Evolutionary conservation across 345 rosid species (phyloP).

Genomic region (Excoecaria cochinchinensis): DNA sequence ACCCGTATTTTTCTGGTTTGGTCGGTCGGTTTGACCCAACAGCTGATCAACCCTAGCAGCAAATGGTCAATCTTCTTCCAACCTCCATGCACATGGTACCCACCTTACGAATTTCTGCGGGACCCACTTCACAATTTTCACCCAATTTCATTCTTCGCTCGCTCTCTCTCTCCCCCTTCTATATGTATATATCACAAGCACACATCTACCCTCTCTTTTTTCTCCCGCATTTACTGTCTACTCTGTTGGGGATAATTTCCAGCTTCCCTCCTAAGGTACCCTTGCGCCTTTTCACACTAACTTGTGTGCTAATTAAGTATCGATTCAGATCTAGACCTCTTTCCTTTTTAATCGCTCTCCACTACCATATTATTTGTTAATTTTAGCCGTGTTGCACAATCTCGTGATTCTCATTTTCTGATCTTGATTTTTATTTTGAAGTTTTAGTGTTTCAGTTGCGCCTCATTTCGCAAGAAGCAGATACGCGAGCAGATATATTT

Average conservation of each 20-base stretch:
- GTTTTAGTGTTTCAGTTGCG: conserved; percentile 2
- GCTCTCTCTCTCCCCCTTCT: neutral
- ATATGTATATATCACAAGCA: neutral
- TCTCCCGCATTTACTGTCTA: neutral
- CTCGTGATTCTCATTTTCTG: neutral
- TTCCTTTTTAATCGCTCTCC: neutral
- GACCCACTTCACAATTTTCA: neutral
- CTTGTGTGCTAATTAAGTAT: neutral
- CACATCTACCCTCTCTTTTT: neutral
- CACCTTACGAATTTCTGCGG: neutral
- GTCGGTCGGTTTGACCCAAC: no score
- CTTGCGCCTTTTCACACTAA: neutral
- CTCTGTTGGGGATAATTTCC: conserved; percentile 4
- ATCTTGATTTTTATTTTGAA: neutral
- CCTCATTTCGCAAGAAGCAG: neutral
- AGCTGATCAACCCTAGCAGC: no score
- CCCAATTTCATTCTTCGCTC: neutral
- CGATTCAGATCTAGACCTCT: conserved; percentile 25
- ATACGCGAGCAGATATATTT: conserved; percentile 1
- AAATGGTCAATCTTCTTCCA: no score
- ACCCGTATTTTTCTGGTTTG: no score
- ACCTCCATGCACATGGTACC: neutral
- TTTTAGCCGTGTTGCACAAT: neutral
- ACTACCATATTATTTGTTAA: neutral
- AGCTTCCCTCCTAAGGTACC: conserved; percentile 26